These are phyloP conservation scores for Cytospora chrysosperma DNA, from an alignment of 2,329 filamentous ascomycete species.

Conservation along the genomic window DNA sequence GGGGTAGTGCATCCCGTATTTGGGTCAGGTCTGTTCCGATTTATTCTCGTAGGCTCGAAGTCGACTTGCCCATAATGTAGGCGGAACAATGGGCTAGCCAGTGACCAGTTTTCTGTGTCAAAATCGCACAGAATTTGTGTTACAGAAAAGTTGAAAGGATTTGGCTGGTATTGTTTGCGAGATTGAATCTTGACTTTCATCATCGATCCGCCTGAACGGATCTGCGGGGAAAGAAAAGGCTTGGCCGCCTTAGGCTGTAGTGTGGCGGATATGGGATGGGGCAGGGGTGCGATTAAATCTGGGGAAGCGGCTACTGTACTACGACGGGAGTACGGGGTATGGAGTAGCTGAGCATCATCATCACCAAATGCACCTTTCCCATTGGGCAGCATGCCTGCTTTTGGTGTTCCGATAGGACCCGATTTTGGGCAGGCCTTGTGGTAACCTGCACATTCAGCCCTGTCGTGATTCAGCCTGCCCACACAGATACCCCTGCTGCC, in stretches of 20 bases:
- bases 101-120: background rate
- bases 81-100: background rate
- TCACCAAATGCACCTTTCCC: background rate
- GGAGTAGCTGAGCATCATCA: conserved; percentile 2
- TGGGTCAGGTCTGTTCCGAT: conserved; percentile 12
- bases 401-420: conserved; percentile 21
- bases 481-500: no score
- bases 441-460: conserved; percentile 12
- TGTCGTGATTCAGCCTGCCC: background rate
- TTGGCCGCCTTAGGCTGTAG: background rate
- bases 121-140: background rate
- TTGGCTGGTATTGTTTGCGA: background rate
- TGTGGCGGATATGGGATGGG: background rate
- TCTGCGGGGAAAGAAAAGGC: conserved; percentile 8
- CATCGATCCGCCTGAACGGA: background rate
- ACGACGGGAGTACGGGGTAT: background rate
- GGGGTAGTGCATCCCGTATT: conserved; percentile 7
- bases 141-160: conserved; percentile 1
- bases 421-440: background rate
- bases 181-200: background rate
- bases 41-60: conserved; percentile 17
- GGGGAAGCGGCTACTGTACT: conserved; percentile 5
- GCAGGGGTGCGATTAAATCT: background rate
- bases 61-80: background rate
- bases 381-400: conserved; percentile 3